Evolutionary conservation across 2,329 filamentous ascomycete species (phyloP), one percentile per base, ranked within the genome.

Genomic region (Fusarium buxicola): DNA sequence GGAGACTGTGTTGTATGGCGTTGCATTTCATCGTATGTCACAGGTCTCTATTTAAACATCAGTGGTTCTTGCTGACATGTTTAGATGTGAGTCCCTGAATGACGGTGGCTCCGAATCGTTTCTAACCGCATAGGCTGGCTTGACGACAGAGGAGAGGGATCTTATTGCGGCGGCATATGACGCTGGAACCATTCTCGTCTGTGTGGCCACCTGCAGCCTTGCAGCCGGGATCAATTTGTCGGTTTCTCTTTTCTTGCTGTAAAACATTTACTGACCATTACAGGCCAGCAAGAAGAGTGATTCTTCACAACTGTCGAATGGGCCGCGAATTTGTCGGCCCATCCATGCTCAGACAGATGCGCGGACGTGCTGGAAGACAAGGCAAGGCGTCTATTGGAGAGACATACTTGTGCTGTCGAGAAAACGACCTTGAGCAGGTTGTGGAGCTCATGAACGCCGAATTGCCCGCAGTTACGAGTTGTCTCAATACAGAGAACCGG

Each of bases 301-400:
- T 94, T 56, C 81, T 92, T 24, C 90, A 92, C 71, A 89, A 87
- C 60, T 90, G 89, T 27, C 84, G 88, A 35, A 92, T 93, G 89
- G 91, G 91, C 1, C 83, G 88, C 48, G 89, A 92, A 40, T 79
- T 92, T 43, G 85, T 93, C n/a, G 90, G 89, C 0, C 90, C 91
- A 11, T 87, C 90, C 5, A 91, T 94, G 88, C 80, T 94, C 74
- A 86, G 90, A 44, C 91, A 94, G 75, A 94, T 93, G 91, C 85
- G 90, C 70, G 91, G 91, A 3, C 84, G 91, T 58, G 91, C 91
- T 16, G 91, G 91, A 7, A 84, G 91, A 50, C 92, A 92, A 75
- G 91, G 91, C 44, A 93, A 92, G 70, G 89, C 92, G 52, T 89
- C 91, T 46, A 79, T 91, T 41, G 91, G 91, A 3, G 91, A 93